These are phyloP conservation scores for Bassia scoparia DNA, from an alignment of 148 eudicot species.

Conservation along the genomic window DNA sequence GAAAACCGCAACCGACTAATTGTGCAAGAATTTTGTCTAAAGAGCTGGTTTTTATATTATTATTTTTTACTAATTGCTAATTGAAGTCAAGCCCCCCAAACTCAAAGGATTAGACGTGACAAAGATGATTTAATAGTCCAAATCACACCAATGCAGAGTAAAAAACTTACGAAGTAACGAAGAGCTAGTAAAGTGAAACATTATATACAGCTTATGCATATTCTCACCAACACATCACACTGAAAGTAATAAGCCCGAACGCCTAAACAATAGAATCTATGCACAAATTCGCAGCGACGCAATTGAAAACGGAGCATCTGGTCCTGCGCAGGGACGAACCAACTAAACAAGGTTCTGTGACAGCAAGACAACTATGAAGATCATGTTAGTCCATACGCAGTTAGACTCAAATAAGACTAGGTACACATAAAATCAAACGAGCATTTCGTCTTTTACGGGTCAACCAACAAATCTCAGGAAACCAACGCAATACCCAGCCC, in stretches of 20 bases:
- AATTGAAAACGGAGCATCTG: constrained; percentile 87
- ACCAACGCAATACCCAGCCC: neutral
- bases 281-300: constrained; percentile 80
- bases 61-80: too few relatives aligned
- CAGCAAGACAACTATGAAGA: constrained; percentile 60
- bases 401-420: too few relatives aligned
- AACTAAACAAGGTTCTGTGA: constrained; percentile 77
- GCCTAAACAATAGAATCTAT: constrained; percentile 86
- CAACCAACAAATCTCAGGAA: neutral
- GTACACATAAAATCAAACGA: constrained; percentile 64
- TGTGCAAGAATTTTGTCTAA: too few relatives aligned
- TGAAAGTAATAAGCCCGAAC: constrained; percentile 59
- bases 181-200: neutral
- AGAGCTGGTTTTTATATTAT: too few relatives aligned
- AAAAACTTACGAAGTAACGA: neutral
- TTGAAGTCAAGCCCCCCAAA: too few relatives aligned
- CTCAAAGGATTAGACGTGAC: too few relatives aligned
- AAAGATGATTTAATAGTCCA: too few relatives aligned
- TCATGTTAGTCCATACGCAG: constrained; percentile 66
- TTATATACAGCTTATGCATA: neutral
- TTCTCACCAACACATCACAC: constrained; percentile 45
- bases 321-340: constrained; percentile 94
- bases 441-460: constrained; percentile 14
- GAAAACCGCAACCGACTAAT: too few relatives aligned
- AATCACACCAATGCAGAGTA: too few relatives aligned